Percentiles rank a stretch among this genome's conserved stretches.
phyloP scores from a whole-genome alignment of 306 rosid species.

The Astragalus glycyphyllos region DNA sequence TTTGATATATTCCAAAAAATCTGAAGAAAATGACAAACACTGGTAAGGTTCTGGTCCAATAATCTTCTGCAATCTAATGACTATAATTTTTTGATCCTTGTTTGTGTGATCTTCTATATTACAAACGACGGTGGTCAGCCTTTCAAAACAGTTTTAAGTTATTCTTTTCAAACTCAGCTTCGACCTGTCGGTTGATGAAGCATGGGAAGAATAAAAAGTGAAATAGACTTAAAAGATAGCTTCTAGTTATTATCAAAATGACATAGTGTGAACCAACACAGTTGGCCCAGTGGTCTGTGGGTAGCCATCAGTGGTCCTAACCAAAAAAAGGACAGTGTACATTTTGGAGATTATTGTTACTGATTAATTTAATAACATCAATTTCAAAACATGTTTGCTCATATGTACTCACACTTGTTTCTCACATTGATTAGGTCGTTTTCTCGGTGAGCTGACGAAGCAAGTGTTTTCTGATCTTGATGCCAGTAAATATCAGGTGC shows the following conservation, averaged over 20 bases:
- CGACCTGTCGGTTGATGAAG: slow-evolving; percentile 13
- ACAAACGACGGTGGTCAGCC: too few species aligned
- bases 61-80: background rate
- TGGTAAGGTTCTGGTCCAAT: background rate
- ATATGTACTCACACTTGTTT: slow-evolving; percentile 16
- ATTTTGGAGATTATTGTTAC: slow-evolving; percentile 16
- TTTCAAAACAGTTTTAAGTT: too few species aligned
- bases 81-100: too few species aligned
- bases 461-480: slow-evolving; percentile 91
- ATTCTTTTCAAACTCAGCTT: background rate
- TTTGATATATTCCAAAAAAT: background rate
- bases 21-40: background rate
- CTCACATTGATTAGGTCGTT: slow-evolving; percentile 68
- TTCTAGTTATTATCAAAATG: slow-evolving; percentile 11
- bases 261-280: background rate
- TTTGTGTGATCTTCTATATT: too few species aligned
- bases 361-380: slow-evolving; percentile 23
- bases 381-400: slow-evolving; percentile 17
- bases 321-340: background rate
- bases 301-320: too few species aligned
- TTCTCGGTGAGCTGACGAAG: slow-evolving; percentile 82
- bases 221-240: background rate
- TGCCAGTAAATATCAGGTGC: slow-evolving; percentile 98
- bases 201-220: slow-evolving; percentile 24
- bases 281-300: too few species aligned